These are phyloP conservation scores for Inonotus obliquus DNA, from an alignment of 1,284 basidiomycete genomes.

Conservation along the genomic window DNA sequence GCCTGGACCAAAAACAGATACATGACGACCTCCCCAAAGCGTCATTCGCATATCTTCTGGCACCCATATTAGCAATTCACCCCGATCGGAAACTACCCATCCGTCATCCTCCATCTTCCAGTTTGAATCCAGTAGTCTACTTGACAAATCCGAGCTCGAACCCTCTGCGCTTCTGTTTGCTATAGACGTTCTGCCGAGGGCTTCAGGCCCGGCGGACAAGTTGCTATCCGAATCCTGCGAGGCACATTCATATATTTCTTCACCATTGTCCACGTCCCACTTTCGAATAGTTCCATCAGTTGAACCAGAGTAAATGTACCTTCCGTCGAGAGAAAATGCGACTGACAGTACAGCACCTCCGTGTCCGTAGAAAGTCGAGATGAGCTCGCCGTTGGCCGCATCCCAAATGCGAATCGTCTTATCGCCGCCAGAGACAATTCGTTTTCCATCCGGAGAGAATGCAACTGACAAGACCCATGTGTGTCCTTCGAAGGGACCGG, in stretches of 20 bases:
- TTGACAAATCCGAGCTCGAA: neutral
- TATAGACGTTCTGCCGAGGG: no score
- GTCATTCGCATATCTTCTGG: neutral
- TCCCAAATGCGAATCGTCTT: conserved; percentile 3
- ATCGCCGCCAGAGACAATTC: neutral
- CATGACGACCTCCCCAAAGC: neutral
- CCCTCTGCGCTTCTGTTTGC: neutral
- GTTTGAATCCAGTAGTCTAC: neutral
- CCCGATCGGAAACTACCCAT: neutral
- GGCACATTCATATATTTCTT: neutral
- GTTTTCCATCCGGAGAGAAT: conserved; percentile 1
- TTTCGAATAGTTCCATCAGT: neutral
- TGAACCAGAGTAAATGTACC: neutral
- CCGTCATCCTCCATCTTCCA: neutral
- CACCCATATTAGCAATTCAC: neutral
- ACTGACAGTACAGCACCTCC: conserved; percentile 10
- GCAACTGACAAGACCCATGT: conserved; percentile 10
- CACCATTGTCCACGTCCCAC: neutral
- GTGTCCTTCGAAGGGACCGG: neutral
- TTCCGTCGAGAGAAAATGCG: conserved; percentile 8
- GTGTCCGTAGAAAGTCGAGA: conserved; percentile 9
- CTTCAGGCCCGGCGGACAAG: no score
- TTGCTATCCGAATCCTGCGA: neutral
- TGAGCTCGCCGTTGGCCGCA: neutral
- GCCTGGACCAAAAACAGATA: neutral